phyloP scores from a whole-genome alignment of 192 early-diverging fungal genomes.

The Coemansia sp. region DNA sequence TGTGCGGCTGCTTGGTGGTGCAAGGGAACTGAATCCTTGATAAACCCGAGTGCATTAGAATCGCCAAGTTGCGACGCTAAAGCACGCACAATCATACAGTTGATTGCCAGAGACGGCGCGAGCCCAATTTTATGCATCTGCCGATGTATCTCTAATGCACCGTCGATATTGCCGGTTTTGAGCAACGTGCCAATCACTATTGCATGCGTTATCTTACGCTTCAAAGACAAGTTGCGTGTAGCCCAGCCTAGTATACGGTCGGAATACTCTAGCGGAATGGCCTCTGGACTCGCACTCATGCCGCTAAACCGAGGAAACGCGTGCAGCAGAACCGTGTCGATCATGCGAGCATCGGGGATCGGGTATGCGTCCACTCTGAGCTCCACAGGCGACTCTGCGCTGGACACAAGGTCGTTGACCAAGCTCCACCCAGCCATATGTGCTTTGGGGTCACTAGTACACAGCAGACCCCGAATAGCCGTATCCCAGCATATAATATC shows the following conservation, averaged over 20 bases:
- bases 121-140: constrained; percentile 16
- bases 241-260: constrained; percentile 15
- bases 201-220: constrained; percentile 11
- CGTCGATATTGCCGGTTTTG: not conserved
- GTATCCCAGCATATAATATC: constrained; percentile 39
- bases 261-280: too few species aligned
- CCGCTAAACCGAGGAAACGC: constrained; percentile 11
- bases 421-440: constrained; percentile 28
- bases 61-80: too few species aligned
- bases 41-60: constrained; percentile 18
- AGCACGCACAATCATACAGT: constrained; percentile 34
- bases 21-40: constrained; percentile 11
- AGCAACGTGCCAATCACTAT: constrained; percentile 22
- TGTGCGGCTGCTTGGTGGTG: constrained; percentile 24
- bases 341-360: constrained; percentile 13
- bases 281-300: not conserved
- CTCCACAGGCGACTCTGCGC: not conserved
- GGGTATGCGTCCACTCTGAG: not conserved
- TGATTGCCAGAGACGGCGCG: constrained; percentile 27
- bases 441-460: not conserved
- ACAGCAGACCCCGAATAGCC: constrained; percentile 21
- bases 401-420: constrained; percentile 17
- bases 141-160: constrained; percentile 27
- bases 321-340: constrained; percentile 27
- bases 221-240: constrained; percentile 6